These are phyloP conservation scores for Collybiopsis confluens DNA, from an alignment of 768 basidiomycete species.

Conservation along the genomic window DNA sequence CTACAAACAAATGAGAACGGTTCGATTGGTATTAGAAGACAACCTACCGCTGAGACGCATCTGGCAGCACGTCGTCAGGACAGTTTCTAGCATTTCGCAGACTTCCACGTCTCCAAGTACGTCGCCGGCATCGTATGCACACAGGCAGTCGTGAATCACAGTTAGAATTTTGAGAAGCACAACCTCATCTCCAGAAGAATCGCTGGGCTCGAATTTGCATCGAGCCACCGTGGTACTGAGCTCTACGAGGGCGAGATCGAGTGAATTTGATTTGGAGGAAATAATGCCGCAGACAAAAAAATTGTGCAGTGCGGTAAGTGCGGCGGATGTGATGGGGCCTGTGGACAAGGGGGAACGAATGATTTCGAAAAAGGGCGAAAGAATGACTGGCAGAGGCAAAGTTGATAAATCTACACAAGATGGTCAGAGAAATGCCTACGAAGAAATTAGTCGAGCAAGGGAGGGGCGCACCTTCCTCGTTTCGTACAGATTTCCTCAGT, in stretches of 20 bases:
- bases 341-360: conserved; percentile 93
- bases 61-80: conserved; percentile 94
- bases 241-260: conserved; percentile 70
- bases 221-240: conserved; percentile 88
- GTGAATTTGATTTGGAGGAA: conserved; percentile 43
- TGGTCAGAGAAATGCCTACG: conserved; percentile 6
- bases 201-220: conserved; percentile 97
- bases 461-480: conserved; percentile 51
- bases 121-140: conserved; percentile 57
- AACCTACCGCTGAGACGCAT: conserved; percentile 89
- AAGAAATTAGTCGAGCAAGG: conserved; percentile 8
- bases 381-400: conserved; percentile 57
- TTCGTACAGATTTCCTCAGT: conserved; percentile 69
- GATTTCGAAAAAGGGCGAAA: conserved; percentile 88
- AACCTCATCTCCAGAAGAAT: conserved; percentile 96
- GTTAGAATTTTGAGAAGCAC: conserved; percentile 89
- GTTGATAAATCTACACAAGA: conserved; percentile 49
- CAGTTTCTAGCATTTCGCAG: conserved; percentile 98
- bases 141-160: conserved; percentile 82
- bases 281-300: conserved; percentile 83
- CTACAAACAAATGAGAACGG: conserved; percentile 34
- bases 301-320: conserved; percentile 81
- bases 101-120: conserved; percentile 88
- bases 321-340: conserved; percentile 95
- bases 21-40: neutral